Evolutionary conservation across 1,284 basidiomycete genomes (phyloP), one percentile per base, ranked within the genome.

Genomic region (Ganoderma multipileum): DNA sequence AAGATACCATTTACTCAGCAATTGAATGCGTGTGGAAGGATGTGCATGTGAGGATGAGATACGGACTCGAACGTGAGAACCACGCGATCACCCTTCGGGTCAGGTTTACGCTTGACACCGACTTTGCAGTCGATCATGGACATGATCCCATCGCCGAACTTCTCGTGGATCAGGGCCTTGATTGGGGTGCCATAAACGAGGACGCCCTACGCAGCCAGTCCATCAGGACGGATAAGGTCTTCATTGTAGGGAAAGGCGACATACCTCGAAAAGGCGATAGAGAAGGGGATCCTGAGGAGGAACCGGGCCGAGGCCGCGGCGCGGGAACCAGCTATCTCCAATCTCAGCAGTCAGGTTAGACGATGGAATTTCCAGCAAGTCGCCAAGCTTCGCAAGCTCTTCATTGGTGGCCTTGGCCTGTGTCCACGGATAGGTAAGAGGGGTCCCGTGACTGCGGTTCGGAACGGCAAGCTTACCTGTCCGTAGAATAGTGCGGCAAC

Each of bases 141-240:
- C 93, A 95, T 95, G 74, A 96, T 96, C 4, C 95, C 94, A 77
- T 96, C 95, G 4, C 95, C 95, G 72, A 95, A 96, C 92, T 96
- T 95, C 81, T 96, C 94, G 73, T 95, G 91, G 61, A 96, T 92
- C 73, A 95, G 79, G n/a, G 93, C 90, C 83, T 94, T 94, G 80
- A 94, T 91, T 2, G 92, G 86, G 74, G 91, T 86, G 0, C 95
- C 94, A 74, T 96, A 95, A 0, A 96, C 94, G 59, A 95, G 78
- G 16, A 95, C 86, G 59, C 89, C 84, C 91, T 92, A 60, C 36
- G 38, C 20, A 52, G 3, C 20, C 65, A 18, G 16, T 18, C 18
- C 58, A 2, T 54, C 18, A 67, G 59, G 4, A 54, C 41, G 30
- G 64, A 47, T n/a, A 20, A 5, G 28, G 33, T 36, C 50, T 18